Base-by-base conservation (phyloP, 805 yeast species). In the Candida easanensis region DNA sequence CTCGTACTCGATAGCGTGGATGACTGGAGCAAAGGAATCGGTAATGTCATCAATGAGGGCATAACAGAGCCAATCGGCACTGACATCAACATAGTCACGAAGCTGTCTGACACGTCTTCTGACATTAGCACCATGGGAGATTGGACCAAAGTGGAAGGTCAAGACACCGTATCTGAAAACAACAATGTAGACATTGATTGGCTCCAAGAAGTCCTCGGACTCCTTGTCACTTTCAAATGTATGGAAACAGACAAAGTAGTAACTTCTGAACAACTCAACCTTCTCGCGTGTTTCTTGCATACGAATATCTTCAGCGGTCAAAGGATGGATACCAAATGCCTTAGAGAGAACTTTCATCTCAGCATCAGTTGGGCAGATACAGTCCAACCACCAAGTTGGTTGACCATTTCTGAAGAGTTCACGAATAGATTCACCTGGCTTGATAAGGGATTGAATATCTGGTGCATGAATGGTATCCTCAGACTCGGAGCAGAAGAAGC, bases 201-300 rank as follows among this genome's bases (percentile, higher is more conserved):
- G 90, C 56, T 84, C 93, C 59, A 84, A 68, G 62, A 84, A 90
- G 49, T 88, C 95, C 55, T 84, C 93, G 41, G 86, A 77, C 61
- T 82, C 93, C 37, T 71, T 62, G 53, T 91, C 96, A 19, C 84
- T 82, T 60, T 89, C 97, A 66, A 93, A 93, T 4, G 98, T 87
- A 64, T 93, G 97, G 78, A 93, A 93, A 74, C 96, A 87, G 33
- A 93, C 96, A 70, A 93, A 89, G 65, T 93, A 91, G 66, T 91
- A 91, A 52, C 79, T 78, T 55, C 81, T 79, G 74, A 91, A 91
- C 49, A 91, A 71, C 66, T 91, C 99, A 23, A 91, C 97, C 66
- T 91, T 91, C 69, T 91, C 99, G 67, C 99, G 89, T 19, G 96
- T 80, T 68, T 91, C 99, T 68, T 90, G 96, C 79, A 88, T 86